phyloP scores from a whole-genome alignment of 129 eudicot genomes.

The Pulicaria dysenterica region DNA sequence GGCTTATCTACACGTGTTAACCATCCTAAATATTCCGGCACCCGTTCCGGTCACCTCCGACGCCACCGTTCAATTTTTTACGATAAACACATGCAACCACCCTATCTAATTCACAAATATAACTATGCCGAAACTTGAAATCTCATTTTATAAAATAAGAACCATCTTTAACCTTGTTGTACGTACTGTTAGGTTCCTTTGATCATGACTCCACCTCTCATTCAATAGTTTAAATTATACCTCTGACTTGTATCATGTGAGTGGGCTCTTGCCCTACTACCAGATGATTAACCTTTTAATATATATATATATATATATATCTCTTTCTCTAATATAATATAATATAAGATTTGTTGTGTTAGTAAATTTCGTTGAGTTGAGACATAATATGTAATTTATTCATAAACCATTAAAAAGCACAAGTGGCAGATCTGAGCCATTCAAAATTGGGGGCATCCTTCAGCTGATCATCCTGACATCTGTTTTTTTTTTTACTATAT shows the following conservation, averaged over 20 bases:
- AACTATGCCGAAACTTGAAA: no score
- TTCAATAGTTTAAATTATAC: constrained; percentile 20
- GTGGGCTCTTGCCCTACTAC: constrained; percentile 46
- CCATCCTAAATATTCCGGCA: constrained; percentile 27
- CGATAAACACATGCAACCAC: no score
- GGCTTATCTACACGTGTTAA: constrained; percentile 46
- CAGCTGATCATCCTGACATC: constrained; percentile 46
- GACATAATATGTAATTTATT: constrained; percentile 19
- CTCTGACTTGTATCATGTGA: constrained; percentile 62
- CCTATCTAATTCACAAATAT: no score
- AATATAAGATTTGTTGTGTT: no score
- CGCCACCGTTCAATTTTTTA: constrained; percentile 3
- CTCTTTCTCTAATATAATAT: no score
- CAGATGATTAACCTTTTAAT: constrained; percentile 15
- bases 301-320: not conserved
- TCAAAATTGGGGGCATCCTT: constrained; percentile 44
- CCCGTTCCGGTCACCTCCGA: constrained; percentile 40
- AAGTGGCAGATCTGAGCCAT: constrained; percentile 52
- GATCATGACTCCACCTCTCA: no score
- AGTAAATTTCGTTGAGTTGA: no score
- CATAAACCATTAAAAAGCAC: constrained; percentile 48
- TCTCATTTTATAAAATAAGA: no score
- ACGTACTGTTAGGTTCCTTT: no score
- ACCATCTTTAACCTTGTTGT: no score
- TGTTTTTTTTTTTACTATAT: constrained; percentile 33